Evolutionary conservation across 768 basidiomycete genomes (phyloP), one percentile per base, ranked within the genome.

Genomic region (Agrocybe praecox): DNA sequence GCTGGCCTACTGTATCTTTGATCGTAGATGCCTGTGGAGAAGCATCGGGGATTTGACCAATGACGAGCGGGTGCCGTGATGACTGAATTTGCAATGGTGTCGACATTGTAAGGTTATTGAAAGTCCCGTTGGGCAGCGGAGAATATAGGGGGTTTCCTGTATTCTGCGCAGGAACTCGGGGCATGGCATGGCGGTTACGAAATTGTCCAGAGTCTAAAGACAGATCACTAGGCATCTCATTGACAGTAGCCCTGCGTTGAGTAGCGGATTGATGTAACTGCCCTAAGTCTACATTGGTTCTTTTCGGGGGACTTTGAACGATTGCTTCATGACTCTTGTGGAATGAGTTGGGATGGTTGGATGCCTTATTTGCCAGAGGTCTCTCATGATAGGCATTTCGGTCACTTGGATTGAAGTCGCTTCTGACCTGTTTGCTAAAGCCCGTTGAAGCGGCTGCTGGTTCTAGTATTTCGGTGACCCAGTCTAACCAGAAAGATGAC

Each of bases 401-500:
- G 5, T 40, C 36, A 12, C 36, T 40, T 12, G 36, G 6, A n/a
- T 40, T 40, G 36, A 40, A 33, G 45, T 21, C n/a, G 42, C 32
- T 45, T 21, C 42, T 14, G 14, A n/a, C 36, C 14, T 40, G 36
- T 19, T 19, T 29, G 49, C 18, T 22, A 26, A 52, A 22, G 44
- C 22, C 19, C 45, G 53, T 42, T 22, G 42, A 29, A 22, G 53
- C 53, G 23, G 24, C 22, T 36, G 58, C 21, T 46, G 57, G 70
- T 6, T 82, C 62, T 40, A 81, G 62, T 24, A 76, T 75, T 19
- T 64, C 62, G 19, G 67, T 65, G n/a, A 40, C 36, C 84, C 83
- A 86, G 50, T 80, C 76, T 36, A 79, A 65, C 54, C 78, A 76
- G 1, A 70, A 64, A 1, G 79, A 77, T 1, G 84, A 82, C 57